phyloP scores from a whole-genome alignment of 2,329 filamentous ascomycete species.

The Raffaelea albimanens region DNA sequence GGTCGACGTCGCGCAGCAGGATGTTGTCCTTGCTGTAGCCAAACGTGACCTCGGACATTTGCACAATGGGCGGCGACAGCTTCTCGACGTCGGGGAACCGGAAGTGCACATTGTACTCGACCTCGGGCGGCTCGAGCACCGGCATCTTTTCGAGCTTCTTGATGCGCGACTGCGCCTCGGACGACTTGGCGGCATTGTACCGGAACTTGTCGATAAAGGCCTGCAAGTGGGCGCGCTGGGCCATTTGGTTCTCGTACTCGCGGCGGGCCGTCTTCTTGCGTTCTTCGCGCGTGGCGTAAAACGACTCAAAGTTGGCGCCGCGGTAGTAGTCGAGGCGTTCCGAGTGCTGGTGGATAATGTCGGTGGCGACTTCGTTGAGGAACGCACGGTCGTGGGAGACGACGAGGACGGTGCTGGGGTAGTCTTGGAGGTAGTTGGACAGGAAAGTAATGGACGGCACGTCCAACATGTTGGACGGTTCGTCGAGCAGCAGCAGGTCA shows the following conservation, averaged over 20 bases:
- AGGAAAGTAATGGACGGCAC: slow-evolving; percentile 99
- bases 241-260: slow-evolving; percentile 99
- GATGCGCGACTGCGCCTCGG: slow-evolving; percentile 95
- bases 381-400: slow-evolving; percentile 99
- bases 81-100: slow-evolving; percentile 97
- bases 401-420: slow-evolving; percentile 90
- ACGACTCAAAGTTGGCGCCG: slow-evolving; percentile 90
- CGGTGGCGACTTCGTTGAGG: slow-evolving; percentile 97
- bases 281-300: slow-evolving; percentile 96
- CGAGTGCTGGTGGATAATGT: slow-evolving; percentile 97
- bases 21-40: slow-evolving; percentile 75
- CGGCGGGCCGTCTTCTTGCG: slow-evolving; percentile 91
- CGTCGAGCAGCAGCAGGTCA: slow-evolving; percentile 89
- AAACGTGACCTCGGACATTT: slow-evolving; percentile 89
- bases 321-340: slow-evolving; percentile 98
- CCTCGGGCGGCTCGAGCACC: slow-evolving; percentile 77
- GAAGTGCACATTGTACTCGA: slow-evolving; percentile 94
- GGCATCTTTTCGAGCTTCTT: slow-evolving; percentile 99
- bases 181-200: slow-evolving; percentile 98
- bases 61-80: slow-evolving; percentile 91
- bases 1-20: slow-evolving; percentile 76
- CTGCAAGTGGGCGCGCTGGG: slow-evolving; percentile 82
- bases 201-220: slow-evolving; percentile 99
- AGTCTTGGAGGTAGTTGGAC: slow-evolving; percentile 85
- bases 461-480: slow-evolving; percentile 99